These are phyloP conservation scores for Coemansia interrupta DNA, from an alignment of 192 early-diverging fungal species.

Conservation along the genomic window DNA sequence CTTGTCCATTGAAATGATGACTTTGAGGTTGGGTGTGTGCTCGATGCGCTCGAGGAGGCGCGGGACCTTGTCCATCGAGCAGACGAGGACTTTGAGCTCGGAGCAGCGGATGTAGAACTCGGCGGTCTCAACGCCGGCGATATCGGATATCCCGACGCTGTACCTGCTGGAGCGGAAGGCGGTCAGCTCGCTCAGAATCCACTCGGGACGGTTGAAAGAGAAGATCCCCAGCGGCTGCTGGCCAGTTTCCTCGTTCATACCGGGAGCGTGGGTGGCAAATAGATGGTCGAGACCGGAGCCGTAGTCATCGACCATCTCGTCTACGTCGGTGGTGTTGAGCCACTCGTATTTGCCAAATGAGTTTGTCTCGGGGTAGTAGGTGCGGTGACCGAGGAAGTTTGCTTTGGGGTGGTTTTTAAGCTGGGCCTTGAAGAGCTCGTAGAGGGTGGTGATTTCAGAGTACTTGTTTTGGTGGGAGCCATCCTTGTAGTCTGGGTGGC, in stretches of 20 bases:
- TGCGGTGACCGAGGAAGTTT: conserved; percentile 55
- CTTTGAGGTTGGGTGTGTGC: conserved; percentile 60
- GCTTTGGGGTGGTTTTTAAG: conserved; percentile 12
- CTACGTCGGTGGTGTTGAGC: conserved; percentile 53
- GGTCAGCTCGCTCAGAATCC: conserved; percentile 63
- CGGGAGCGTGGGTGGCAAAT: conserved; percentile 27
- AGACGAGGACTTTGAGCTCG: conserved; percentile 61
- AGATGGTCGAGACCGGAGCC: conserved; percentile 65
- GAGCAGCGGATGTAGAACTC: conserved; percentile 76
- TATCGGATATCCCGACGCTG: conserved; percentile 74
- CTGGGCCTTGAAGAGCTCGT: conserved; percentile 29
- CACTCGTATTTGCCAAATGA: conserved; percentile 56
- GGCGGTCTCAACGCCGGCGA: conserved; percentile 65
- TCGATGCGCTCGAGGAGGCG: conserved; percentile 56
- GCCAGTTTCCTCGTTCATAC: conserved; percentile 1
- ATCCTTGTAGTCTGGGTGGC: conserved; percentile 28
- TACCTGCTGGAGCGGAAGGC: conserved; percentile 57
- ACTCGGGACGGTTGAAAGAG: conserved; percentile 69
- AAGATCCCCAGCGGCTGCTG: conserved; percentile 61
- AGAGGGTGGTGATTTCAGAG: conserved; percentile 24
- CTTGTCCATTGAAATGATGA: conserved; percentile 71
- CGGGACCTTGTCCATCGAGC: conserved; percentile 65
- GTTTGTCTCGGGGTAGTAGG: conserved; percentile 44
- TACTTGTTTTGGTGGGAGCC: conserved; percentile 18
- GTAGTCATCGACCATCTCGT: conserved; percentile 54